phyloP scores from a whole-genome alignment of 78 protist species.

The Bigelowiella natans region DNA sequence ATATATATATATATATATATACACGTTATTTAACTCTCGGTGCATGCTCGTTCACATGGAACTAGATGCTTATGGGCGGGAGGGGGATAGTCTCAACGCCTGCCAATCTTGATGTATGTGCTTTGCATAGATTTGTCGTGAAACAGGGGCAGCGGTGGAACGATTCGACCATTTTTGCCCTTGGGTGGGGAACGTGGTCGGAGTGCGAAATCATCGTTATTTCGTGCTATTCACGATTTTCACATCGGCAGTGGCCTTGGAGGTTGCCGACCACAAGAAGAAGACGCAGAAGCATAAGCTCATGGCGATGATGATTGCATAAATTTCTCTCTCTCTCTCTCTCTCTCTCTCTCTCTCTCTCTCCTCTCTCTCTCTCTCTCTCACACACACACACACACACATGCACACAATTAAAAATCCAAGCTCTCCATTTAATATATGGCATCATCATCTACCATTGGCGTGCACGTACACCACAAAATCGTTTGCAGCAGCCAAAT shows the following conservation, averaged over 20 bases:
- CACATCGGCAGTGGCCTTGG: neutral
- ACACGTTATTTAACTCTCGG: no score
- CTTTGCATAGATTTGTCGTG: neutral
- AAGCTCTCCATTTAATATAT: neutral
- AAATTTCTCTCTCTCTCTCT: no score
- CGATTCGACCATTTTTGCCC: neutral
- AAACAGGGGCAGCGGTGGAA: neutral
- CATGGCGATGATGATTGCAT: no score
- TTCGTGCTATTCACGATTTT: neutral
- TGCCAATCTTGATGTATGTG: no score
- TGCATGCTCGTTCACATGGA: no score
- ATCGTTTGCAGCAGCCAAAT: no score
- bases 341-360: no score
- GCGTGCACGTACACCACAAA: no score
- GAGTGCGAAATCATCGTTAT: neutral
- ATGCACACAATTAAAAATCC: neutral
- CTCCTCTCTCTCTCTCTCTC: no score
- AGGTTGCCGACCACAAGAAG: neutral
- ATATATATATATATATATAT: neutral
- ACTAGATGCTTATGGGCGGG: no score
- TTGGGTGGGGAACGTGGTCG: neutral
- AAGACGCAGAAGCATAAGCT: neutral
- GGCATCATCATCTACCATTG: neutral
- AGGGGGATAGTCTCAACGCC: no score
- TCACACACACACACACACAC: neutral